Base-by-base conservation (phyloP, 495 filamentous ascomycete species). In the Neurospora sp. region DNA sequence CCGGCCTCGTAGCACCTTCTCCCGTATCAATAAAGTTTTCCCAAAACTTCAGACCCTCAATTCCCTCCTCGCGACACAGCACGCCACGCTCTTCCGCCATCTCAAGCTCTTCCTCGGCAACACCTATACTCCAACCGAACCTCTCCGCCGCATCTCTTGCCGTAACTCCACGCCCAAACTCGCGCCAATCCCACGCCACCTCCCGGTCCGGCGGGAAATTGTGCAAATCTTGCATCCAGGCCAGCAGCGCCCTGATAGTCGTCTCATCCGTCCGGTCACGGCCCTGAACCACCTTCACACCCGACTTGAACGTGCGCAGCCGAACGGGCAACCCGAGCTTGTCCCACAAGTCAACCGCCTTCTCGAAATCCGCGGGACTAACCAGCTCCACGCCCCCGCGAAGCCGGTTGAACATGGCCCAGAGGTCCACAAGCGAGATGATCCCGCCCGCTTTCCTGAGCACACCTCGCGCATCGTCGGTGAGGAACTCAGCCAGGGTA, bases 121-220 rank as follows among this genome's bases (percentile, higher is more conserved):
- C 96, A n/a, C 96, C 96, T 18, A 99, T 91, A 80, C 96, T 98
- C 96, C 96, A 99, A 31, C 94, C 93, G 83, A 99, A 99, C 69
- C 87, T 86, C 81, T 97, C 93, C 1, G 96, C 96, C 0, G 88
- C 88, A 78, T 98, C 94, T 76, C 95, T 91, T 9, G 94, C 94
- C 5, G 94, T 98, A 35, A 99, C 89, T 5, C 94, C 93, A 48
- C 89, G 86, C 3, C 95, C 96, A 79, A 92, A 96, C 31, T 83
- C 72, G 22, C 81, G 84, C 91, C 92, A 93, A 76, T 93, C 91
- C 92, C 93, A 94, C 0, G 86, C 70, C 46, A 90, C 85, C 18
- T 91, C 85, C 69, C 86, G 85, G n/a, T 87, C 85, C 1, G 89
- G 89, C 12, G 91, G 88, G 53, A 88, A 82, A 38, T 83, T 81